phyloP scores from a whole-genome alignment of 495 filamentous ascomycete species.

The Lophiostoma macrostomum region DNA sequence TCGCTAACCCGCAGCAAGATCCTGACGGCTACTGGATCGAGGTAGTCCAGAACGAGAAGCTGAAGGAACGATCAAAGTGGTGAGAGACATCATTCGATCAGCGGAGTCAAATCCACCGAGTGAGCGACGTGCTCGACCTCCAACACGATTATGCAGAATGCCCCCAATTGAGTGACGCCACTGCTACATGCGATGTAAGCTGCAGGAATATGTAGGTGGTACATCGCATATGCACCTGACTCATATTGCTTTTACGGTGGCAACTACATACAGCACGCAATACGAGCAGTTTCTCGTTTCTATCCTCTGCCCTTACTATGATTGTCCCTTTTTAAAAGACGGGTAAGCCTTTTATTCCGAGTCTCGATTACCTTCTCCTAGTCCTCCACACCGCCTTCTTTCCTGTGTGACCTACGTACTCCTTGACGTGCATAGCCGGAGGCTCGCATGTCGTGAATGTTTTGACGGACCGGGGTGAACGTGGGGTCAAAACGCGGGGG shows the following conservation, averaged over 20 bases:
- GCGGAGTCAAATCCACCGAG: neutral
- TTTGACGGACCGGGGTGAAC: conserved; percentile 21
- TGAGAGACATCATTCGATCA: conserved; percentile 26
- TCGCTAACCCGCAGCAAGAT: conserved; percentile 47
- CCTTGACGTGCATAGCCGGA: no score
- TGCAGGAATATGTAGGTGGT: neutral
- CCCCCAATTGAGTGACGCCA: neutral
- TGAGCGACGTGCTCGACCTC: neutral
- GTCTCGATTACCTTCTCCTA: no score
- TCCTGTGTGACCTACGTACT: no score
- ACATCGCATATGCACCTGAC: neutral
- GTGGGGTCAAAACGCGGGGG: conserved; percentile 27
- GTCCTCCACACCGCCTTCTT: no score
- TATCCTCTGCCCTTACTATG: neutral
- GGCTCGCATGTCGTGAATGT: no score
- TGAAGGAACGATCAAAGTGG: conserved; percentile 53
- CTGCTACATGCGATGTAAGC: neutral
- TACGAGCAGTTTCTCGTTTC: neutral
- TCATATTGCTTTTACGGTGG: conserved; percentile 17
- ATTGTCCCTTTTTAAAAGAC: no score
- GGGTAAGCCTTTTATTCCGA: no score
- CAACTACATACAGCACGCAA: neutral
- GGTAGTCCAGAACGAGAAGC: conserved; percentile 71
- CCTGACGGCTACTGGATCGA: conserved; percentile 94
- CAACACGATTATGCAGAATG: conserved; percentile 9